Evolutionary conservation across 2,329 filamentous ascomycete species (phyloP).

Genomic region (Coniochaeta pulveracea): DNA sequence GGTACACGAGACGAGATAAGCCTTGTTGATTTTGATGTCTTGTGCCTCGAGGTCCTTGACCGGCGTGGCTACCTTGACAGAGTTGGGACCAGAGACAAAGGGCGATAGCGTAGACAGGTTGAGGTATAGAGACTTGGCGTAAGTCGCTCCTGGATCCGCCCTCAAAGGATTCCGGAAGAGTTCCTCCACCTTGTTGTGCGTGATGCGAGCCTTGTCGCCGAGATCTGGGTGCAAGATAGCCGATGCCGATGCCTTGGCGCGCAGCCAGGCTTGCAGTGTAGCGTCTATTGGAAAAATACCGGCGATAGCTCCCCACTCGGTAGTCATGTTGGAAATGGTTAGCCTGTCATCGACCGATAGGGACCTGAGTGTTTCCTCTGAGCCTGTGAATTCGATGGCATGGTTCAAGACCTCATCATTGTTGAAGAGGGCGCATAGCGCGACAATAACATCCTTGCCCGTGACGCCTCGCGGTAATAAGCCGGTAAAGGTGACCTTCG

Average conservation of each 20-base stretch:
- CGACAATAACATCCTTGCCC: constrained; percentile 90
- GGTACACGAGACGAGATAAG: constrained; percentile 84
- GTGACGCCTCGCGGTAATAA: constrained; percentile 68
- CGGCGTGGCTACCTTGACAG: constrained; percentile 77
- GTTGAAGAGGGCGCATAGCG: constrained; percentile 77
- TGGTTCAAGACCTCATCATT: constrained; percentile 77
- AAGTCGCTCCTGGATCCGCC: constrained; percentile 68
- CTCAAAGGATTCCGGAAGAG: constrained; percentile 53
- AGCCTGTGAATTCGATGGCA: constrained; percentile 76
- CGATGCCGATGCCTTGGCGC: constrained; percentile 61
- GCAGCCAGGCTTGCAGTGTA: constrained; percentile 61
- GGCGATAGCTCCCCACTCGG: constrained; percentile 45
- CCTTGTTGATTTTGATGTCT: constrained; percentile 69
- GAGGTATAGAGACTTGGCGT: constrained; percentile 74
- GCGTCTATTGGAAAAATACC: constrained; percentile 66
- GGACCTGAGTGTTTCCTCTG: constrained; percentile 27
- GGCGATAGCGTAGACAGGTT: constrained; percentile 76
- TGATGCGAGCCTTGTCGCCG: constrained; percentile 40
- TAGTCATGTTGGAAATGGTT: constrained; percentile 66
- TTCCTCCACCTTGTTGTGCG: constrained; percentile 61
- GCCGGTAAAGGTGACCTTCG: constrained; percentile 68
- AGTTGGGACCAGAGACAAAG: constrained; percentile 80
- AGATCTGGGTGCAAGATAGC: constrained; percentile 45
- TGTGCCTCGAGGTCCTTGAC: constrained; percentile 60
- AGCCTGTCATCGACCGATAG: constrained; percentile 59